Evolutionary conservation across 345 rosid genomes (phyloP).

Genomic region (Hibiscus tridactylites): DNA sequence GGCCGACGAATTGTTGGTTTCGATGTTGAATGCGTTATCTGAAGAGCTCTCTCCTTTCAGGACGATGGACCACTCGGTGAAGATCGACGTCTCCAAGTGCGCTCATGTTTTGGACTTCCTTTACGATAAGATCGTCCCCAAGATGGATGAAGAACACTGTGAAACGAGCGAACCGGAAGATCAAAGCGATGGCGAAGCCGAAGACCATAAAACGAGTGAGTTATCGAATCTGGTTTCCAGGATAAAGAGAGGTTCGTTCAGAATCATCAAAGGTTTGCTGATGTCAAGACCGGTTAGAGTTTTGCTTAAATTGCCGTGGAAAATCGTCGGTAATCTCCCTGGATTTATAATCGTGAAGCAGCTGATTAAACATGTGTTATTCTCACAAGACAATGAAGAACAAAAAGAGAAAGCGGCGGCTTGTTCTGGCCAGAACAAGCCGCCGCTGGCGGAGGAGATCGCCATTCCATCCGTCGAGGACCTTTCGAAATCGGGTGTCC

Average conservation of each 20-base stretch:
- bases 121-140: constrained; percentile 39
- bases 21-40: constrained; percentile 39
- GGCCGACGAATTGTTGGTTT: constrained; percentile 28
- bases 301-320: constrained; percentile 40
- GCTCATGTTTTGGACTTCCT: constrained; percentile 47
- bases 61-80: constrained; percentile 12
- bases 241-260: not conserved
- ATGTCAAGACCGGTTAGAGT: constrained; percentile 23
- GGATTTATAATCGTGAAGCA: constrained; percentile 24
- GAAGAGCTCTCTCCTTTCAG: constrained; percentile 52
- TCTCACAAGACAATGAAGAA: constrained; percentile 11
- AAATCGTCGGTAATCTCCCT: constrained; percentile 50
- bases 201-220: not conserved
- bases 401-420: constrained; percentile 17
- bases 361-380: constrained; percentile 23
- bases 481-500: constrained; percentile 37
- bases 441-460: constrained; percentile 60
- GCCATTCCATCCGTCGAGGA: constrained; percentile 61
- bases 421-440: constrained; percentile 13
- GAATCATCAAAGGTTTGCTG: constrained; percentile 18
- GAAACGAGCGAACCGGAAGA: constrained; percentile 4
- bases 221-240: not conserved
- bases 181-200: not conserved
- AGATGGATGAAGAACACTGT: constrained; percentile 8
- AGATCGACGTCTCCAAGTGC: constrained; percentile 18